A percentile compares a stretch with the other conserved stretches of the same genome.
These are phyloP conservation scores for Exophiala sideris DNA, from an alignment of 2,329 filamentous ascomycete genomes.

Conservation along the genomic window DNA sequence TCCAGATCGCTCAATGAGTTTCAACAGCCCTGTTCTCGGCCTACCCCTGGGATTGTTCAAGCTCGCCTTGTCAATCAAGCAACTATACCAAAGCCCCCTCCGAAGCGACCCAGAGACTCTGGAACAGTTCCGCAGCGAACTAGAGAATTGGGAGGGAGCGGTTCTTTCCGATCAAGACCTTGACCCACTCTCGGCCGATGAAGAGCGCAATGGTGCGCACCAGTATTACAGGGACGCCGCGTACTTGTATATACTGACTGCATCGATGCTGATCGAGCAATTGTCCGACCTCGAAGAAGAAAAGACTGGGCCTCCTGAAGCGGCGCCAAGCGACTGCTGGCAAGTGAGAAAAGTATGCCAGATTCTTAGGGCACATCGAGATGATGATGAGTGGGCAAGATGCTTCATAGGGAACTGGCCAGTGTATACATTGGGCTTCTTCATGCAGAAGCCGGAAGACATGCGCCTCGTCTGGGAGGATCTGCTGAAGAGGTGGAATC, in stretches of 20 bases:
- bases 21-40: conserved; percentile 21
- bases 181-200: not conserved
- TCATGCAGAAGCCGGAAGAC: conserved; percentile 9
- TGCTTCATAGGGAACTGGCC: conserved; percentile 20
- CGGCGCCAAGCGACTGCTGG: conserved; percentile 8
- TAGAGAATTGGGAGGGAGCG: conserved; percentile 15
- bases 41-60: conserved; percentile 15
- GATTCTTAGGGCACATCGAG: conserved; percentile 7
- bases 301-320: conserved; percentile 2
- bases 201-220: not conserved
- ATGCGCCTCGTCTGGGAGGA: conserved; percentile 8
- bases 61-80: conserved; percentile 14
- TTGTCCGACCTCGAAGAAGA: not conserved
- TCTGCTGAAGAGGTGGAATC: conserved; percentile 11
- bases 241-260: conserved; percentile 14
- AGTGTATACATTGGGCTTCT: conserved; percentile 15
- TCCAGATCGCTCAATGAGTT: conserved; percentile 10
- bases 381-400: conserved; percentile 11
- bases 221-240: conserved; percentile 15
- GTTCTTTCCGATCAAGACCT: conserved; percentile 8
- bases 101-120: conserved; percentile 12
- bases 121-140: conserved; percentile 9
- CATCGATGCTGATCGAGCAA: conserved; percentile 19
- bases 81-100: conserved; percentile 9
- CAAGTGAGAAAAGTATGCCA: conserved; percentile 7